Evolutionary conservation across 495 filamentous ascomycete species (phyloP).

Genomic region (Aspergillus bertholletiae): DNA sequence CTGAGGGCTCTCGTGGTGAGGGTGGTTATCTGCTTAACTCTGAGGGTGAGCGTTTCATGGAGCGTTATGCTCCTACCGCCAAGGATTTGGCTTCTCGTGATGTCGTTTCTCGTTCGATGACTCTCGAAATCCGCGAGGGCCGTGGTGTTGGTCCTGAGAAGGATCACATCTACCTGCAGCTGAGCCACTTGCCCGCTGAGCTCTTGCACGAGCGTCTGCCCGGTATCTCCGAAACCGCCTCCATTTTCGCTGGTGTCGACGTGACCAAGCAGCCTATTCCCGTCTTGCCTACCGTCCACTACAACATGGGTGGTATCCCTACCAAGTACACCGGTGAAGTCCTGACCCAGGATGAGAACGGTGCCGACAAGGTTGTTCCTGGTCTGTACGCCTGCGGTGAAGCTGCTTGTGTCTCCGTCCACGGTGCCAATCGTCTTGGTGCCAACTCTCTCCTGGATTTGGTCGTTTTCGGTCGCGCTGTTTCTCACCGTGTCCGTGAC

Average conservation of each 20-base stretch:
- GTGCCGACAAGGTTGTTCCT: conserved; percentile 89
- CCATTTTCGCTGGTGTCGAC: conserved; percentile 95
- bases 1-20: conserved; percentile 96
- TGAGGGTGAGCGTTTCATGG: conserved; percentile 98
- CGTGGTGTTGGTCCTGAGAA: conserved; percentile 94
- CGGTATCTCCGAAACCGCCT: conserved; percentile 96
- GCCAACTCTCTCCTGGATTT: conserved; percentile 97
- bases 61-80: conserved; percentile 93
- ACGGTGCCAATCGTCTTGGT: conserved; percentile 95
- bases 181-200: conserved; percentile 87
- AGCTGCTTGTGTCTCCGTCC: conserved; percentile 94
- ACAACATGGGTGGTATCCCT: conserved; percentile 99
- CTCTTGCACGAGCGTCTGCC: conserved; percentile 93
- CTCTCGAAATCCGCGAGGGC: conserved; percentile 93
- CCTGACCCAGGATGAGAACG: conserved; percentile 73
- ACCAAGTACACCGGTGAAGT: conserved; percentile 97
- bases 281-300: conserved; percentile 95
- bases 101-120: conserved; percentile 95
- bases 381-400: conserved; percentile 96
- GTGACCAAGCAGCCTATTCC: conserved; percentile 96
- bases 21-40: conserved; percentile 96
- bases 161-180: conserved; percentile 96
- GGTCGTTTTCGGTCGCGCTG: conserved; percentile 94
- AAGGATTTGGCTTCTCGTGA: conserved; percentile 95
- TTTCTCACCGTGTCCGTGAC: conserved; percentile 92